Conservation (phyloP, 2,329 filamentous ascomycete species). For the Colletotrichum noveboracense region DNA sequence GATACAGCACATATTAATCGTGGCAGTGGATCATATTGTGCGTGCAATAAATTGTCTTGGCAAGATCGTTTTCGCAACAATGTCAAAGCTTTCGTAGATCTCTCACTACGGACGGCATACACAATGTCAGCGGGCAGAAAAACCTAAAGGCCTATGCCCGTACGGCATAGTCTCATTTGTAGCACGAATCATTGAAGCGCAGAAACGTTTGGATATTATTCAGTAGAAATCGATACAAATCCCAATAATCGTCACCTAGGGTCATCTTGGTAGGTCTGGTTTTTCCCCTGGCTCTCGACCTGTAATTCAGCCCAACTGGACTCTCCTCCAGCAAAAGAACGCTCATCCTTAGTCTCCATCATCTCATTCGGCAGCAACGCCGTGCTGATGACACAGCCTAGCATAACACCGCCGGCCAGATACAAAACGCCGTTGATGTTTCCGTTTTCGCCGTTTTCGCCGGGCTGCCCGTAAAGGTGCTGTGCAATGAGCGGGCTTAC, state of each 20-base stretch:
- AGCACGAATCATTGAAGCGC: not conserved
- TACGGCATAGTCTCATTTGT: not conserved
- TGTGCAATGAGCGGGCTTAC: conserved; percentile 62
- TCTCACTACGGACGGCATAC: not conserved
- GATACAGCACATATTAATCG: not conserved
- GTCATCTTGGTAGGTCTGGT: not conserved
- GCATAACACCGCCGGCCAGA: conserved; percentile 41
- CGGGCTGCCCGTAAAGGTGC: conserved; percentile 36
- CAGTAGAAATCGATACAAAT: not conserved
- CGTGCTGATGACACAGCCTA: conserved; percentile 58
- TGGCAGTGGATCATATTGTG: not conserved
- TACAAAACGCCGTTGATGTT: not conserved
- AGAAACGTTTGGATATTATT: not conserved
- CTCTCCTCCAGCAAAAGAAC: not conserved
- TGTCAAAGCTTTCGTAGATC: not conserved
- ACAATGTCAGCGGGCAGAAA: not conserved
- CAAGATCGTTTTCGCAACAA: not conserved
- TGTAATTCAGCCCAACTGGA: not conserved
- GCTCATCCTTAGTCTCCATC: conserved; percentile 39
- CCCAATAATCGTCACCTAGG: not conserved
- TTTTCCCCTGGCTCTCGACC: not conserved
- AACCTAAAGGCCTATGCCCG: not conserved
- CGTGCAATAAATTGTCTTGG: not conserved
- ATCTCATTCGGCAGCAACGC: conserved; percentile 47
- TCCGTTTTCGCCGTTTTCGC: conserved; percentile 30